These are phyloP conservation scores for Lotus japonicus DNA, from an alignment of 306 rosid species.

Conservation along the genomic window DNA sequence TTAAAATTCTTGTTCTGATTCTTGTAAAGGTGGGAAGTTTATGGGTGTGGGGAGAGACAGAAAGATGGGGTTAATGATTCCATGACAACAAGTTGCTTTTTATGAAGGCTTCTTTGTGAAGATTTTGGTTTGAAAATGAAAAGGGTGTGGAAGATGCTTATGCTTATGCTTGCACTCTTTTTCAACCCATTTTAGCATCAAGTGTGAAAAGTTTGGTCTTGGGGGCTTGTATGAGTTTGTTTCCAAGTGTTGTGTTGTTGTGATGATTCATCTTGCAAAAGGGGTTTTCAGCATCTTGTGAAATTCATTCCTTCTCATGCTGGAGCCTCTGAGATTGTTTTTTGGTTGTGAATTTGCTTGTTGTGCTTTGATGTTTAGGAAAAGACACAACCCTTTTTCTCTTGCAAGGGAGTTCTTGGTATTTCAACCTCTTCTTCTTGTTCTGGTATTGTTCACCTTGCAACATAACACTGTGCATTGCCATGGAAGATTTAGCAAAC, in stretches of 20 bases:
- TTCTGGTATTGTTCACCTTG: slow-evolving; percentile 30
- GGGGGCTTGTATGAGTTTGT: neutral
- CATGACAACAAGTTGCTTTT: slow-evolving; percentile 1
- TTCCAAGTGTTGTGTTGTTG: neutral
- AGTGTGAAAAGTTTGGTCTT: slow-evolving; percentile 10
- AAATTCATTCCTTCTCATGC: slow-evolving; percentile 6
- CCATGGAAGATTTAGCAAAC: slow-evolving; percentile 46
- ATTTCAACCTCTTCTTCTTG: slow-evolving; percentile 28
- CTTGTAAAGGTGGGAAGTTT: slow-evolving; percentile 22
- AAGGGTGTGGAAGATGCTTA: slow-evolving; percentile 20
- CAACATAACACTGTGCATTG: slow-evolving; percentile 37
- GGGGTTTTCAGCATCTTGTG: slow-evolving; percentile 17
- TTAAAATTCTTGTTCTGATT: slow-evolving; percentile 32
- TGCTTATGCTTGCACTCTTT: slow-evolving; percentile 32
- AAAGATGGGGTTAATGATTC: slow-evolving; percentile 47
- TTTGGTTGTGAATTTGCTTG: slow-evolving; percentile 21
- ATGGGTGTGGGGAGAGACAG: neutral
- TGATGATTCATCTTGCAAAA: neutral
- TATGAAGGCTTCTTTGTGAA: slow-evolving; percentile 44
- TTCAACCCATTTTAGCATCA: slow-evolving; percentile 25
- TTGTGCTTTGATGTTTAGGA: slow-evolving; percentile 32
- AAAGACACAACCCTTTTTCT: slow-evolving; percentile 17
- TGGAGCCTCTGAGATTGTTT: slow-evolving; percentile 20
- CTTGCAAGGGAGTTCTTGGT: slow-evolving; percentile 12
- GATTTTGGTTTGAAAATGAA: slow-evolving; percentile 42